Percentiles rank a stretch among this genome's conserved stretches.
These are phyloP conservation scores for Ganoderma lucidum DNA, from an alignment of 1,284 basidiomycete species.

Conservation along the genomic window DNA sequence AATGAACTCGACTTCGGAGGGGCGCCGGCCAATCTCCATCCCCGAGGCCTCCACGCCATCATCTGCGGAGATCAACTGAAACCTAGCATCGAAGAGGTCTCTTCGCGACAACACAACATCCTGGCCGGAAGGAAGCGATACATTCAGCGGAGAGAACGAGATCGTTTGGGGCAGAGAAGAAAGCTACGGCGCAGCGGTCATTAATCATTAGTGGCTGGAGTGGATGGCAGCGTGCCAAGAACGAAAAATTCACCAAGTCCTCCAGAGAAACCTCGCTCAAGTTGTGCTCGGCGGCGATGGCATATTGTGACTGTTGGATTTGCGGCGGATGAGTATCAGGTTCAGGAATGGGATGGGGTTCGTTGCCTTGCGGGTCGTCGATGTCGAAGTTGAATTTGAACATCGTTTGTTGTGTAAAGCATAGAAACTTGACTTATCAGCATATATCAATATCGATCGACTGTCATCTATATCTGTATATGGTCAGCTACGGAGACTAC, in stretches of 20 bases:
- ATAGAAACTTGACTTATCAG: too few relatives aligned
- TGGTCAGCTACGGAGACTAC: too few relatives aligned
- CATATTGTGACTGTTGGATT: not conserved
- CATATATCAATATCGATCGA: too few relatives aligned
- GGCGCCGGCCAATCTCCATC: conserved; percentile 33
- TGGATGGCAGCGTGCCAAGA: conserved; percentile 1
- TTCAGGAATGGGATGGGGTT: not conserved
- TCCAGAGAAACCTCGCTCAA: conserved; percentile 45
- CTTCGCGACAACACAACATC: conserved; percentile 68
- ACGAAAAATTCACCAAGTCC: conserved; percentile 44
- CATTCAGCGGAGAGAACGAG: conserved; percentile 65
- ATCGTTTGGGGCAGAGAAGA: conserved; percentile 60
- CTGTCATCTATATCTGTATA: too few relatives aligned
- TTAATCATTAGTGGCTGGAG: not conserved
- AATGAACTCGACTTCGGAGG: conserved; percentile 62
- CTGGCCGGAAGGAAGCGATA: conserved; percentile 46
- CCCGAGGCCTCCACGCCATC: conserved; percentile 35
- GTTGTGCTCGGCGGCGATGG: conserved; percentile 21
- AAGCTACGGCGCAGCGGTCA: conserved; percentile 48
- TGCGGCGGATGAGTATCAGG: not conserved
- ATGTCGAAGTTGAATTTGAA: conserved; percentile 68
- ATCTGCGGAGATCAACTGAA: conserved; percentile 81
- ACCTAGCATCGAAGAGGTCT: conserved; percentile 94
- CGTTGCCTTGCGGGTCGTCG: conserved; percentile 46
- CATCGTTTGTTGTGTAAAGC: conserved; percentile 41